These are phyloP conservation scores for Fusarium poae DNA, from an alignment of 2,329 filamentous ascomycete genomes.

Conservation along the genomic window DNA sequence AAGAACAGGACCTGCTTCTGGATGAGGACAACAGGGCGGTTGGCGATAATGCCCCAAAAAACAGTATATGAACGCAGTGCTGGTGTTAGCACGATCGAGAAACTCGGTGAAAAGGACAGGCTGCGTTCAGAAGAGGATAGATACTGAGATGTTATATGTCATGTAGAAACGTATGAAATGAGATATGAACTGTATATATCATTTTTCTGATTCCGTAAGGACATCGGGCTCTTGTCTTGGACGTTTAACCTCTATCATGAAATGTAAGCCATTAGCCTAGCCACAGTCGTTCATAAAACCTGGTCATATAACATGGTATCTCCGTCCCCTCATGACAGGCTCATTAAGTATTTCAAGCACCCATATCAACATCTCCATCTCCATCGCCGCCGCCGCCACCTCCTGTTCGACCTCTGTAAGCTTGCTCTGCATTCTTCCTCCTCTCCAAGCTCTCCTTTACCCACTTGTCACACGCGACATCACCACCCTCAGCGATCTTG, in stretches of 20 bases:
- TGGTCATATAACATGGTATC: slow-evolving; percentile 22
- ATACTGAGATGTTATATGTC: slow-evolving; percentile 28
- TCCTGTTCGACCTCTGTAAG: slow-evolving; percentile 48
- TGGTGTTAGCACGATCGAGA: not conserved
- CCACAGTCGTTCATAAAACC: slow-evolving; percentile 2
- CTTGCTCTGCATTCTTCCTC: slow-evolving; percentile 59
- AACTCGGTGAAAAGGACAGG: not conserved
- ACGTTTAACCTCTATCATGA: not conserved
- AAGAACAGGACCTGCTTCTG: slow-evolving; percentile 21
- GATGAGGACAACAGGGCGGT: slow-evolving; percentile 1
- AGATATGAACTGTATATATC: slow-evolving; percentile 17
- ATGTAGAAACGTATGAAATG: slow-evolving; percentile 31
- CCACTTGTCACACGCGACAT: slow-evolving; percentile 78
- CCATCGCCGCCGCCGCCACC: slow-evolving; percentile 53
- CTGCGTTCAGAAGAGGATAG: not conserved
- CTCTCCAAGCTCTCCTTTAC: slow-evolving; percentile 74
- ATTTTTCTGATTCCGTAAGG: not conserved
- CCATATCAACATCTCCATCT: slow-evolving; percentile 62
- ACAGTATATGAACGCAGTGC: not conserved
- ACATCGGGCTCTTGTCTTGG: not conserved
- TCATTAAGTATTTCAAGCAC: slow-evolving; percentile 34
- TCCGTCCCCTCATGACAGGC: slow-evolving; percentile 5
- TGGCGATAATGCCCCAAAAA: not conserved
- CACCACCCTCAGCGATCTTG: slow-evolving; percentile 76
- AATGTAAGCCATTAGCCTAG: slow-evolving; percentile 7